These are phyloP conservation scores for Ilyonectria robusta DNA, from an alignment of 2,329 filamentous ascomycete species.

Conservation along the genomic window DNA sequence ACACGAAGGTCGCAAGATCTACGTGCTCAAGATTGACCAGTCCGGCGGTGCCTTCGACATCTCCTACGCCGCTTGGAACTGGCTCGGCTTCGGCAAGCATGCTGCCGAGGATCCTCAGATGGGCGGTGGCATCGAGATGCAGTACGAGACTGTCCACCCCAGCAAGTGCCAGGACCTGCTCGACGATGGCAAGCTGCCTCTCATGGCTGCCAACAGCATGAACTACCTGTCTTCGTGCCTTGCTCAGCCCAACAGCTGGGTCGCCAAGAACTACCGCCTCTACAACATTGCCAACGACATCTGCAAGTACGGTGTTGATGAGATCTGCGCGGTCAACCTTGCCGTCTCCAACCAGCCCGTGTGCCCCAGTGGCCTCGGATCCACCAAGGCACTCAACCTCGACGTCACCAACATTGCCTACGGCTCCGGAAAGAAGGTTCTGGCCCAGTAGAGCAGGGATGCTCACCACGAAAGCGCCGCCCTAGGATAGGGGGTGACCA, in stretches of 20 bases:
- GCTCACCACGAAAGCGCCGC: conserved; percentile 27
- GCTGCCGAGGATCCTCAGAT: conserved; percentile 61
- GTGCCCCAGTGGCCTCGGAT: conserved; percentile 63
- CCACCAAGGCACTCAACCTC: conserved; percentile 37
- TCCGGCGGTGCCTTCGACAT: conserved; percentile 71
- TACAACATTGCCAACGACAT: conserved; percentile 67
- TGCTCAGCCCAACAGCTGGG: conserved; percentile 61
- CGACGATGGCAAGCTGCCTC: conserved; percentile 64
- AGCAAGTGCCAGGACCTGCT: conserved; percentile 66
- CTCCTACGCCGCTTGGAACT: conserved; percentile 74
- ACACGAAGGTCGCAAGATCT: conserved; percentile 63
- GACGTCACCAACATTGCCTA: conserved; percentile 68
- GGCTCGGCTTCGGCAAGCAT: conserved; percentile 65
- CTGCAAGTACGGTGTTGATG: conserved; percentile 66
- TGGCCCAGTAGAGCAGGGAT: conserved; percentile 31
- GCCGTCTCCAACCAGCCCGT: conserved; percentile 65
- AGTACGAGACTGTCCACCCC: conserved; percentile 63
- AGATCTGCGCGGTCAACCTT: conserved; percentile 65
- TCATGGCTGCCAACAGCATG: conserved; percentile 71
- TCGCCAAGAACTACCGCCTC: conserved; percentile 66
- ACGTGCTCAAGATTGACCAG: conserved; percentile 71
- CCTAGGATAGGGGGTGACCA: conserved; percentile 38
- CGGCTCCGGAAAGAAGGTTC: conserved; percentile 59
- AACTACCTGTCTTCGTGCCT: conserved; percentile 66
- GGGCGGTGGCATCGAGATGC: conserved; percentile 67